These are phyloP conservation scores for Suillus subaureus DNA, from an alignment of 768 basidiomycete species.

Conservation along the genomic window DNA sequence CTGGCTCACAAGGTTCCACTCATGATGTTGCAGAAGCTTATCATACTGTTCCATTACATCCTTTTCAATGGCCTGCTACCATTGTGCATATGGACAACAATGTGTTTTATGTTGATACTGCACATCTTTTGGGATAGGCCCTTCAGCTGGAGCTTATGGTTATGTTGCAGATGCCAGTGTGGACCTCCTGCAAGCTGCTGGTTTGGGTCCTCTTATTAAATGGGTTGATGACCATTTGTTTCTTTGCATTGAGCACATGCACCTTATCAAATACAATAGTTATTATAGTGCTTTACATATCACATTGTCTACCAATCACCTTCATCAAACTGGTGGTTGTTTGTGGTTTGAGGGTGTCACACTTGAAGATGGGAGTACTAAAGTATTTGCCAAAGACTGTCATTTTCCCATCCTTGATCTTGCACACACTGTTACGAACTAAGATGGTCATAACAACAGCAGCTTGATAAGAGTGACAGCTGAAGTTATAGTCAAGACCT, in stretches of 20 bases:
- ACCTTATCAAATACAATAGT: too few species aligned
- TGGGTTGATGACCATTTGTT: neutral
- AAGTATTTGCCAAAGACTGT: too few species aligned
- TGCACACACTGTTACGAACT: too few species aligned
- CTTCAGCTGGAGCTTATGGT: neutral
- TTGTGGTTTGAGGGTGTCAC: too few species aligned
- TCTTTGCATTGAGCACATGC: neutral
- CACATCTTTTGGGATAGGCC: neutral
- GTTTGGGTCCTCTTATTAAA: neutral
- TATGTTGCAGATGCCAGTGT: neutral
- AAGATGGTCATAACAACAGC: too few species aligned
- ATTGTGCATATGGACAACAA: accelerated
- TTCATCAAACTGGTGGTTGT: too few species aligned
- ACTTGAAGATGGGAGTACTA: too few species aligned
- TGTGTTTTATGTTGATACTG: neutral
- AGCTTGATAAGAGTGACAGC: too few species aligned
- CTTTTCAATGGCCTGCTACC: neutral
- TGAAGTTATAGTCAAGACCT: too few species aligned
- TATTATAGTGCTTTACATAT: too few species aligned
- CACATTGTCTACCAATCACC: accelerated
- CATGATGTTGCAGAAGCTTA: neutral
- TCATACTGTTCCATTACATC: neutral
- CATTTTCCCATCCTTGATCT: too few species aligned
- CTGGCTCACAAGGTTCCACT: neutral
- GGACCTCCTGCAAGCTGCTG: neutral